Evolutionary conservation across 257 asterid species (phyloP), one percentile per base, ranked within the genome.

Genomic region (Plantago elongata): DNA sequence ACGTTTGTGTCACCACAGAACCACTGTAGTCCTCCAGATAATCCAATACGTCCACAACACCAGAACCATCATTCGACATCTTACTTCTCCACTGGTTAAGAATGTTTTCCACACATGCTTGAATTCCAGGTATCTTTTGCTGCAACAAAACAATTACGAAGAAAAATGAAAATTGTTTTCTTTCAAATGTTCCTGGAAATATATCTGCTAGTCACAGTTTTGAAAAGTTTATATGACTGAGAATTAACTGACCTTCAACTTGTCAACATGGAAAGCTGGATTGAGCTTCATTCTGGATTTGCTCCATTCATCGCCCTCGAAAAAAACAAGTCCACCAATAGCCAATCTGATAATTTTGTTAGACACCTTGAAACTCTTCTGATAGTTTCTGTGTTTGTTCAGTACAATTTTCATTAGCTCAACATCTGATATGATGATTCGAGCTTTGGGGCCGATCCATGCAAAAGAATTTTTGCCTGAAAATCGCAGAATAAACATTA

Each of bases 381-480:
- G 57, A 55, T 34, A 67, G 37, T 0, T 29, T 2, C 40, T 12
- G 50, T 62, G 65, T 17, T 67, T 72, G 42, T 17, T 67, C 40
- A 72, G 1, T 13, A 67, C 73, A 7, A 22, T 9, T 49, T 49
- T 62, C 50, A 50, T 62, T 45, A 62, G 11, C 11, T 29, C 66
- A 16, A 47, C 45, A 3, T 67, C 72, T 9, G 60, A 18, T 38
- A 67, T 58, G 40, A 67, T 50, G 3, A 67, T 14, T 22, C 72
- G 54, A 7, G 72, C 45, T 51, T 34, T 51, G 0, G 70, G 70
- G 38, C 77, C 77, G 5, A 62, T 45, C 77, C 77, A 72, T 13
- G 60, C 18, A n/a, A 72, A 68, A 0, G 75, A 37, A 17, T 18
- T 40, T 16, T 47, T 58, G 17, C 69, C 74, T 69, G 63, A 30